phyloP scores from a whole-genome alignment of 2,329 filamentous ascomycete genomes.

The Xylariaceae sp. region DNA sequence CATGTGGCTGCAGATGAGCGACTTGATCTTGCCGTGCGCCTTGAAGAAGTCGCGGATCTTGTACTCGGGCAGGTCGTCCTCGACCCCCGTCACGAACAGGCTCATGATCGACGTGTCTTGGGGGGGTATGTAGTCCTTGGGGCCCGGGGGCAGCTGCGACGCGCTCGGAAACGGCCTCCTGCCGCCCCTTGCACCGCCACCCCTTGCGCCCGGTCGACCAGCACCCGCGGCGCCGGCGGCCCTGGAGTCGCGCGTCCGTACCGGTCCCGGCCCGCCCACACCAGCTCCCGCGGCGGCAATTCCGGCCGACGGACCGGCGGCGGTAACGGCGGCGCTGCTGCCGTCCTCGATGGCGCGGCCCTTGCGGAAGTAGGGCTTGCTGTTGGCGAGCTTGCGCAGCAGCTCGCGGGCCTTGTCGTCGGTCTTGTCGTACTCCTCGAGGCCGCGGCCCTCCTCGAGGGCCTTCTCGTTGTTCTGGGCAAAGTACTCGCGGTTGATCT shows the following conservation, averaged over 20 bases:
- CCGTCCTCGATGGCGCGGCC: slow-evolving; percentile 65
- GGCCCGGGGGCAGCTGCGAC: slow-evolving; percentile 69
- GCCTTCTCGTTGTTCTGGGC: slow-evolving; percentile 95
- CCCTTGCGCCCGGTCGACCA: no score
- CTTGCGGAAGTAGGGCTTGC: slow-evolving; percentile 92
- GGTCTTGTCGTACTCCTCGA: slow-evolving; percentile 92
- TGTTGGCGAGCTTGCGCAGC: slow-evolving; percentile 74
- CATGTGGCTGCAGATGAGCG: slow-evolving; percentile 90
- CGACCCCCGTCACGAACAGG: slow-evolving; percentile 88
- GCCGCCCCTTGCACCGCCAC: slow-evolving; percentile 38
- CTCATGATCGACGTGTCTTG: slow-evolving; percentile 81
- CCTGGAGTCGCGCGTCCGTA: slow-evolving; percentile 63
- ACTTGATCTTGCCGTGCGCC: slow-evolving; percentile 81
- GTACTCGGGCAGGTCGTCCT: slow-evolving; percentile 91
- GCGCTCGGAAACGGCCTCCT: slow-evolving; percentile 60
- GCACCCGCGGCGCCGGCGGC: slow-evolving; percentile 43
- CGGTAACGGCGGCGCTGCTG: slow-evolving; percentile 29
- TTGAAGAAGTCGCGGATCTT: slow-evolving; percentile 88
- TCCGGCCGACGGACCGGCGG: slow-evolving; percentile 32
- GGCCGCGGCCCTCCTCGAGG: slow-evolving; percentile 79
- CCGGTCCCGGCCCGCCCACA: slow-evolving; percentile 61
- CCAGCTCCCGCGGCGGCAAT: slow-evolving; percentile 48
- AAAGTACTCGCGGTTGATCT: slow-evolving; percentile 94
- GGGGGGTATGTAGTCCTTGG: slow-evolving; percentile 80
- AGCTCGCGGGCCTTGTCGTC: slow-evolving; percentile 94